Base-by-base conservation (phyloP, 2,329 filamentous ascomycete species). In the Aspergillus sp. region DNA sequence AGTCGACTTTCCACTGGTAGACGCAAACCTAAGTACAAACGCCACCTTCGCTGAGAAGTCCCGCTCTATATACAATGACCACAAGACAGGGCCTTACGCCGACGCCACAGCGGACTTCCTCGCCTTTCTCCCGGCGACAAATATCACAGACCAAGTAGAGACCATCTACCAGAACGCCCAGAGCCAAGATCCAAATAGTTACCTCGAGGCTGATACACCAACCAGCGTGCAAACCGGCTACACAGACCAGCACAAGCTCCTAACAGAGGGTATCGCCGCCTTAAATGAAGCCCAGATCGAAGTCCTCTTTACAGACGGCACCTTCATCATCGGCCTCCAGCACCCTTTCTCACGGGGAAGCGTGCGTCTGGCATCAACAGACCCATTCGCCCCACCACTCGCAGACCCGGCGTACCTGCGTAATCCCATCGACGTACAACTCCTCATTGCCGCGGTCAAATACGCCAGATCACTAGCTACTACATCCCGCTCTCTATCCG, bases 31-130 rank as follows among this genome's bases (percentile, higher is more conserved):
- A 14, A 57, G 48, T n/a, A 52, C 39, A 17, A 57, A 57, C 27
- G 25, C 27, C 47, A 57, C 55, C 27, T 57, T 57, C 7, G 55
- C 55, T 3, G 55, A 48, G 2, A 40, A 41, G 37, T 46, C 55
- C 17, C 40, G 35, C 12, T 35, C 40, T 3, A 31, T 52, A 27
- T 57, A 57, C 41, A 6, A 52, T 21, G 31, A 27, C 21, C 14
- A 41, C 4, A 46, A 52, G 37, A 57, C 47, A n/a, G 55, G 55
- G 8, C 55, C 55, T 15, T 57, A 57, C 55, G 47, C 55, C 15
- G 55, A 57, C 48, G 55, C 55, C 39, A 57, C 55, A 9, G 55
- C 47, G 14, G 33, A 57, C 31, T 57, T 57, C 21, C 55, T 57
- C 23, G 48, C 48, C 47, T 57, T 57, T 41, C 41, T 57, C 19